Evolutionary conservation across 2,329 filamentous ascomycete genomes (phyloP), one percentile per base, ranked within the genome.

Genomic region (Penicillium sp.): DNA sequence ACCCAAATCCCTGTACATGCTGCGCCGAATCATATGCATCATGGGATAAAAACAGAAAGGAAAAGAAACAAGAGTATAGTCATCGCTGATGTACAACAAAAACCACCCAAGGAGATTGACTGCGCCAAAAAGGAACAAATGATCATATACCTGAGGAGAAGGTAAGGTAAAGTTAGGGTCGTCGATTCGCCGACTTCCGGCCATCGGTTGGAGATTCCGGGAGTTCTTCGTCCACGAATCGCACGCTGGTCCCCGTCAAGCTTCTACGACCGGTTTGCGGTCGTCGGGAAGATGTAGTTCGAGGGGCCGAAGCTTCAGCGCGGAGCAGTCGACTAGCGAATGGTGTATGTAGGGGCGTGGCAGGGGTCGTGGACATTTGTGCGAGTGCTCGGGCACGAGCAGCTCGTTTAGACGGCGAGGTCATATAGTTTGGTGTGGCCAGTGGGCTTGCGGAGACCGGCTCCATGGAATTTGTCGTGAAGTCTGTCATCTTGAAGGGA

Each of bases 401-500:
- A 38, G 79, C 79, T 59, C 79, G 74, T 66, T 80, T 81, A 24
- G 80, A 81, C n/a, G 80, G 80, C 3, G 80, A 82, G 45, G 71
- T 76, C 61, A 81, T 61, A 65, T 79, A 80, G 57, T 73, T 80
- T 17, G 80, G 80, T 6, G 79, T 78, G 17, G 76, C 73, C 24
- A 78, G 68, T 4, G 78, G 76, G 28, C 71, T 79, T 37, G 75
- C 73, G 19, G 75, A 74, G 51, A 64, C 62, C 26, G 71, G 70
- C 44, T 67, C 68, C 30, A 76, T 72, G 9, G 72, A 69, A 13
- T 73, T 68, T 33, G 73, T 66, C 24, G 70, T 71, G 53, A 79
- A 70, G 24, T 80, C 75, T 53, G 70, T 75, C 47, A 75, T 56
- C 60, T 77, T 78, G 57, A 80, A 75, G 10, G 75, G 75, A 6